phyloP scores from a whole-genome alignment of 352 stramenopile species.

The Phytopythium ostracodes region DNA sequence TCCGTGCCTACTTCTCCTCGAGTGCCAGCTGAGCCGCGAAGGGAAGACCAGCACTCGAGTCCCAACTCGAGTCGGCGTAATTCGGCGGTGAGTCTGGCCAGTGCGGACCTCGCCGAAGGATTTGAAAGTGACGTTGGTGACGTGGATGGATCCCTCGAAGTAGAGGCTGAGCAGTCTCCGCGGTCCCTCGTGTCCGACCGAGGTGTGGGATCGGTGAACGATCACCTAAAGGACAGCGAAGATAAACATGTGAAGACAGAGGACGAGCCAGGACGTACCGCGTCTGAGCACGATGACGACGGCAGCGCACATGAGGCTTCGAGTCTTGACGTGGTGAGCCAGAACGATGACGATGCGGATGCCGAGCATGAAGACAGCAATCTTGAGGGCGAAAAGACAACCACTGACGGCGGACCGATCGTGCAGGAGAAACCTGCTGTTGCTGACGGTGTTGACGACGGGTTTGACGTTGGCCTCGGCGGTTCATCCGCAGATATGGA shows the following conservation, averaged over 20 bases:
- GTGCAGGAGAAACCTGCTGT: background rate
- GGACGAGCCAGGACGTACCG: background rate
- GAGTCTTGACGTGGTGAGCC: background rate
- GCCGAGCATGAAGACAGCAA: background rate
- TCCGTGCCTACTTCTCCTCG: background rate
- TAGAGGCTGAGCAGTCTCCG: slow-evolving; percentile 2
- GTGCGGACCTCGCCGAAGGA: background rate
- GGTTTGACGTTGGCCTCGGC: background rate
- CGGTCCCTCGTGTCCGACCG: background rate
- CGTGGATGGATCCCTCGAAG: background rate
- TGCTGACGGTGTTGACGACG: background rate
- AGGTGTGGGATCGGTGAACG: background rate
- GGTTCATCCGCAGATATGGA: background rate
- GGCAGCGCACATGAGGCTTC: background rate
- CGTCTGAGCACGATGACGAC: background rate
- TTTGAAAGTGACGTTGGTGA: background rate
- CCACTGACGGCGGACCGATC: background rate
- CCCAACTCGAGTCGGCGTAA: slow-evolving; percentile 4
- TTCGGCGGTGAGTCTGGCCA: background rate
- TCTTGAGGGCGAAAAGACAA: background rate
- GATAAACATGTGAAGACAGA: background rate
- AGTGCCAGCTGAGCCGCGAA: background rate
- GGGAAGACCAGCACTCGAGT: background rate
- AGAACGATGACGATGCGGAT: background rate
- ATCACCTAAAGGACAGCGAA: no score